A percentile compares a stretch with the other conserved stretches of the same genome.
Conservation (phyloP, 1,284 basidiomycete species). For the Sanguinoderma infundibulare region DNA sequence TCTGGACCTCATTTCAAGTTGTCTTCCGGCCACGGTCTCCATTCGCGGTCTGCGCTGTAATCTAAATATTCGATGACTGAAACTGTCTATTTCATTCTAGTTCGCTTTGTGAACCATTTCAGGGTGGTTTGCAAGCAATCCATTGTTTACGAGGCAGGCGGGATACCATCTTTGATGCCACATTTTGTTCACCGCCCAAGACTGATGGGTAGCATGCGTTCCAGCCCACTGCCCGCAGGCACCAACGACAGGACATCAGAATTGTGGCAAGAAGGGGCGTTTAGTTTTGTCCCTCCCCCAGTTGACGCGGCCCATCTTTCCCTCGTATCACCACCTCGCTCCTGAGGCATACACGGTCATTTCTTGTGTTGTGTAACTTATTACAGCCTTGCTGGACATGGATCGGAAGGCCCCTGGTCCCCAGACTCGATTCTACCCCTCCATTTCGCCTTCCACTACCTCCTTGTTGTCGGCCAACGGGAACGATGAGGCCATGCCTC, state of each 20-base stretch:
- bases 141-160: background rate
- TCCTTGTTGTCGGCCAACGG: background rate
- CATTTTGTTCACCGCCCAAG: background rate
- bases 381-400: slow-evolving; percentile 8
- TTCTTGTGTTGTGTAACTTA: background rate
- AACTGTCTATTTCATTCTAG: no score
- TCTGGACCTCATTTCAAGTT: no score
- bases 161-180: background rate
- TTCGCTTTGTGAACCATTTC: no score
- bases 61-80: no score
- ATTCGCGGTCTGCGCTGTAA: no score
- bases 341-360: background rate
- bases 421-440: background rate
- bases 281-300: no score
- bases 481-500: slow-evolving; percentile 4
- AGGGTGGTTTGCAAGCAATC: no score
- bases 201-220: background rate
- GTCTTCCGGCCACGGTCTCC: no score
- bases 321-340: slow-evolving; percentile 5
- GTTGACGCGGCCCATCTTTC: background rate
- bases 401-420: background rate
- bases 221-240: background rate
- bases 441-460: slow-evolving; percentile 3
- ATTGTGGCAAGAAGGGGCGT: background rate
- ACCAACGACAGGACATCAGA: slow-evolving; percentile 3